Percentiles rank a stretch among this genome's conserved stretches.
Conservation (phyloP, 202 grass and related monocot species). For the Setaria italica region DNA sequence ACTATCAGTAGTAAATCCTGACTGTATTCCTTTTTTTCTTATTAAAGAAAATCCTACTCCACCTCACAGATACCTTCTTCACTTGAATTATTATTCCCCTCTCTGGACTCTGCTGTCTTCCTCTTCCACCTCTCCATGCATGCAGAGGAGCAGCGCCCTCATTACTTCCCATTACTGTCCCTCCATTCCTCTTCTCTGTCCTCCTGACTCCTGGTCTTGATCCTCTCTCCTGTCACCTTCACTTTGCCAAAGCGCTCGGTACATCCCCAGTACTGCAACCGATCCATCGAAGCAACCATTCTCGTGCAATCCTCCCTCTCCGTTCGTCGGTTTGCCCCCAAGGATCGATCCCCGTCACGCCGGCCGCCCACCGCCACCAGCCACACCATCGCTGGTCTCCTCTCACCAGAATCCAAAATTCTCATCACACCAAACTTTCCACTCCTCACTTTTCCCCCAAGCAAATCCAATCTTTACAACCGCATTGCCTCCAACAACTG, state of each 20-base stretch:
- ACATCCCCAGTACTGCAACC: constrained; percentile 7
- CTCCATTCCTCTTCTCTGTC: constrained; percentile 44
- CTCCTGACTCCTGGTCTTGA: not conserved
- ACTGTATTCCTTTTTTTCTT: constrained; percentile 19
- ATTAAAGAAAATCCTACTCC: not conserved
- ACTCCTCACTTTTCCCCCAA: constrained; percentile 49
- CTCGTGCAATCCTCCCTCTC: constrained; percentile 15
- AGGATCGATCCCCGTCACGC: constrained; percentile 36
- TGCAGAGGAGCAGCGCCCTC: constrained; percentile 50
- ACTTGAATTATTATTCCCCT: constrained; percentile 29
- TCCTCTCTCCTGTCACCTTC: constrained; percentile 21
- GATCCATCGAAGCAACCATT: constrained; percentile 17
- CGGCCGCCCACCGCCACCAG: constrained; percentile 43
- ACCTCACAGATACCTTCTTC: constrained; percentile 24
- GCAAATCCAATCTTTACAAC: constrained; percentile 46
- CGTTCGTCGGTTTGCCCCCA: constrained; percentile 8
- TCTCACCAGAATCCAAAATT: constrained; percentile 47
- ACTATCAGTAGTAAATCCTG: constrained; percentile 21
- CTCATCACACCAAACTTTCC: constrained; percentile 53
- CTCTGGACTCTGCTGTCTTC: not conserved
- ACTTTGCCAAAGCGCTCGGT: not conserved
- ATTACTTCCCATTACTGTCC: constrained; percentile 49
- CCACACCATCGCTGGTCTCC: constrained; percentile 15
- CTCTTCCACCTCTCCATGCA: constrained; percentile 51
- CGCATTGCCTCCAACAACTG: constrained; percentile 34